Conservation (phyloP, 768 basidiomycete species). For the Tephrocybe sp. region DNA sequence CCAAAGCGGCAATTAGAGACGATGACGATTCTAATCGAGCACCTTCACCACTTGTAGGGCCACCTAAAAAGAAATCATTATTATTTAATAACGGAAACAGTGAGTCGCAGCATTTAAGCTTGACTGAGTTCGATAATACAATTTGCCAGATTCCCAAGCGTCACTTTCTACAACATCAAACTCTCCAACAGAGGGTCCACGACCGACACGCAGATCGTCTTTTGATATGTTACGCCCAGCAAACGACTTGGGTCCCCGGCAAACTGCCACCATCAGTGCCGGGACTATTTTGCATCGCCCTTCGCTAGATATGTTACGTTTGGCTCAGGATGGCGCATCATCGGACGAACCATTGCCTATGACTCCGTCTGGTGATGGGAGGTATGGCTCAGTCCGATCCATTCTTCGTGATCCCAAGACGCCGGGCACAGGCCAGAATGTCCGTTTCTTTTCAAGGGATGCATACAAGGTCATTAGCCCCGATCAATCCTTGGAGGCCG, state of each 20-base stretch:
- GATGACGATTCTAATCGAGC: constrained; percentile 34
- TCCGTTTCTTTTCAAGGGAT: constrained; percentile 73
- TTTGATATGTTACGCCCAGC: constrained; percentile 29
- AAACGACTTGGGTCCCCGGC: constrained; percentile 5
- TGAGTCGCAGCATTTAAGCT: constrained; percentile 20
- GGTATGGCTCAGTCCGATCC: constrained; percentile 59
- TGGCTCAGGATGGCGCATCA: constrained; percentile 19
- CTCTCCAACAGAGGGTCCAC: constrained; percentile 14
- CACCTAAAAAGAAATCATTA: constrained; percentile 52
- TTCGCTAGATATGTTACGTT: constrained; percentile 37
- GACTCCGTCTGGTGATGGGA: constrained; percentile 30
- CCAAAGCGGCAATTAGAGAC: constrained; percentile 38
- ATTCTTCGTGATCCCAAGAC: constrained; percentile 71
- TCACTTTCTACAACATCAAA: constrained; percentile 23
- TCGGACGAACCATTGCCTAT: constrained; percentile 16
- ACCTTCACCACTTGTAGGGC: constrained; percentile 32
- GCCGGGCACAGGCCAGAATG: constrained; percentile 75
- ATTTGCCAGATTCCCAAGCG: constrained; percentile 28
- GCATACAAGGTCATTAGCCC: constrained; percentile 65
- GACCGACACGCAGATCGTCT: constrained; percentile 26
- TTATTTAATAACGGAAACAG: constrained; percentile 33
- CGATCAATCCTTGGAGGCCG: constrained; percentile 50
- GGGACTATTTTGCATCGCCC: constrained; percentile 26
- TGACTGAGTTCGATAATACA: not conserved
- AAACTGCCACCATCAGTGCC: constrained; percentile 12